Base-by-base conservation (phyloP, 2,329 filamentous ascomycete species). In the Ceratocystis cacaofunesta region DNA sequence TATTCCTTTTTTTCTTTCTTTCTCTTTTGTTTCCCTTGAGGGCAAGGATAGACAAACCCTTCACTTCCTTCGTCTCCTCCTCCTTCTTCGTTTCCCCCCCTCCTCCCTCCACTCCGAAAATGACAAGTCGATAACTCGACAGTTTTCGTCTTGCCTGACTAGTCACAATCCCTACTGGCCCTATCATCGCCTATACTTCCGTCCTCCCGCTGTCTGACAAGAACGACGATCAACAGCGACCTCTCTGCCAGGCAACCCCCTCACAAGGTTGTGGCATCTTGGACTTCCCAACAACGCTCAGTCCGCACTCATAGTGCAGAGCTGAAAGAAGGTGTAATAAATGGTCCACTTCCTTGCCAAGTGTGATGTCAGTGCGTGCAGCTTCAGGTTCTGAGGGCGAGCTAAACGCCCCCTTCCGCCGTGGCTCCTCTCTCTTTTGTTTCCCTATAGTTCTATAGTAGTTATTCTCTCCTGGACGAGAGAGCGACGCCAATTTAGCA, bases 191-290 rank as follows among this genome's bases (percentile, higher is more conserved):
- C 17, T 58, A 17, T 12, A 36, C n/a, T 32, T 32, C 30, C 55
- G 25, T 58, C 55, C 25, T 58, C 55, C 55, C 55, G 55, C 28
- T 58, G 55, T 58, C 55, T 58, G 55, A 58, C 55, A 58, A 58
- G 55, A 58, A 58, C 55, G 55, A 1, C 55, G 55, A 58, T 58
- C 55, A 58, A 6, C 25, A 6, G 22, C 28, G 17, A 17, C 28
- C 3, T 32, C n/a, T 36, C 15, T 58, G 25, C 55, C 28, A 36
- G 25, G n/a, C 55, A n/a, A 58, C 5, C 52, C 52, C 28, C 22
- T 58, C 30, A 15, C 25, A n/a, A 15, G 17, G 4, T 58, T 22
- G 15, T 58, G 55, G 25, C 25, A 58, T 58, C 55, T 58, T 17
- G 25, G 25, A 58, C 30, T 58, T 32, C 55, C 7, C 6, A 32